A percentile compares a stretch with the other conserved stretches of the same genome.
These are phyloP conservation scores for Tephrocybe sp. DNA, from an alignment of 768 basidiomycete species.

Conservation along the genomic window DNA sequence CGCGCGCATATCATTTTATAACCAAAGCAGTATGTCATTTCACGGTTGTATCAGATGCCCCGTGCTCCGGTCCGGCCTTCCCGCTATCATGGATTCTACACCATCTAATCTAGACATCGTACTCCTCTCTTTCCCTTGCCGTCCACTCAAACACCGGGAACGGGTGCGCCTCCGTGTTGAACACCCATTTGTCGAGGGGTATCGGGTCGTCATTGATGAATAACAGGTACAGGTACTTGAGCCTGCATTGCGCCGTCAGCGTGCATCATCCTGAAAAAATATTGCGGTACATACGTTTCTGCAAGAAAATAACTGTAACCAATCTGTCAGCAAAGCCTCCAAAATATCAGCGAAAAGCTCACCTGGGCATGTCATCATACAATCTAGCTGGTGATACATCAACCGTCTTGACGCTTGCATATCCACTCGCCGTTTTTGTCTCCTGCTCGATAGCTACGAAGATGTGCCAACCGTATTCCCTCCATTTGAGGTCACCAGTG, in stretches of 20 bases:
- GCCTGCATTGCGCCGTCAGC: slow-evolving; percentile 29
- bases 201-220: slow-evolving; percentile 64
- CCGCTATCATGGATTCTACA: not conserved
- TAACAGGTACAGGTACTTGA: slow-evolving; percentile 73
- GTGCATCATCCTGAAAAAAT: not conserved
- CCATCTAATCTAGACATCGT: slow-evolving; percentile 32
- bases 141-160: slow-evolving; percentile 70
- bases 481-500: slow-evolving; percentile 67
- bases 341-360: slow-evolving; percentile 19
- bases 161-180: slow-evolving; percentile 76
- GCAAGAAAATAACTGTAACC: slow-evolving; percentile 39
- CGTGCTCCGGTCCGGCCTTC: slow-evolving; percentile 17
- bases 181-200: slow-evolving; percentile 55
- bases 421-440: slow-evolving; percentile 58
- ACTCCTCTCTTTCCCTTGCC: slow-evolving; percentile 42
- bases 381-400: slow-evolving; percentile 35
- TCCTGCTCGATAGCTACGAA: slow-evolving; percentile 64
- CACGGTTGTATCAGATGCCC: slow-evolving; percentile 6
- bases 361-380: slow-evolving; percentile 76
- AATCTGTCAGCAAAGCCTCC: not conserved
- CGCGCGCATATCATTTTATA: slow-evolving; percentile 17
- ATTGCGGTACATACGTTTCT: slow-evolving; percentile 38
- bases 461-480: slow-evolving; percentile 67
- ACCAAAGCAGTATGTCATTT: slow-evolving; percentile 4
- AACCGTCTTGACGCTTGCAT: slow-evolving; percentile 54